Evolutionary conservation across 441 rosid species (phyloP), one percentile per base, ranked within the genome.

Genomic region (Arabidopsis hybrid): DNA sequence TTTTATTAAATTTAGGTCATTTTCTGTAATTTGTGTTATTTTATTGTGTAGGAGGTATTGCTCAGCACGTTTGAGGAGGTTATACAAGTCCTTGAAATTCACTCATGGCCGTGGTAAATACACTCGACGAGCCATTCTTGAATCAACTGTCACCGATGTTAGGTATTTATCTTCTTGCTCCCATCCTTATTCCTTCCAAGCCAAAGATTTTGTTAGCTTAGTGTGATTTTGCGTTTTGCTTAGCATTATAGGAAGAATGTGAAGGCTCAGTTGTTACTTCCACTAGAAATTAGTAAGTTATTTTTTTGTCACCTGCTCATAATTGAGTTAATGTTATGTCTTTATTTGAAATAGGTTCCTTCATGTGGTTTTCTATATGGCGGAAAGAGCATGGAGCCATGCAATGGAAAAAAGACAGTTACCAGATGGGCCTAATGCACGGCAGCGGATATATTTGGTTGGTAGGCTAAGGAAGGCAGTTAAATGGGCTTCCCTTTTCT

Each of bases 351-450:
- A 80, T 74, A 95, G 98, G 92, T 90, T 80, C 86, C 89, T 96
- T 82, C 99, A 93, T 80, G 61, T 93, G 85, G 87, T 93, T 84
- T 91, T 93, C 81, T 96, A 96, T 77, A 82, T 76, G 73, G 88
- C 97, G 49, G 99, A 93, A 83, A 93, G 98, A 86, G 98, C 99
- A 73, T 93, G 99, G 97, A 96, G 97, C 79, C 97, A 96, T 90
- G 98, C 96, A 43, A 91, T 96, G 98, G 99, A 96, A 83, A 96
- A 96, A 83, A 84, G 98, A 81, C 97, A 93, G 82, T 84, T 93
- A 79, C 90, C 91, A 39, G 97, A 90, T 88, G 98, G 97, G 57
- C 98, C 98, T 61, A 93, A 90, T 83, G 89, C 96, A 34, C 84
- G 86, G 46, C 98, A 91, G 73, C 92, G 93, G 45, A 90, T 87